Conservation (phyloP, 192 early-diverging fungal species). For the Spizellomyces punctatus region DNA sequence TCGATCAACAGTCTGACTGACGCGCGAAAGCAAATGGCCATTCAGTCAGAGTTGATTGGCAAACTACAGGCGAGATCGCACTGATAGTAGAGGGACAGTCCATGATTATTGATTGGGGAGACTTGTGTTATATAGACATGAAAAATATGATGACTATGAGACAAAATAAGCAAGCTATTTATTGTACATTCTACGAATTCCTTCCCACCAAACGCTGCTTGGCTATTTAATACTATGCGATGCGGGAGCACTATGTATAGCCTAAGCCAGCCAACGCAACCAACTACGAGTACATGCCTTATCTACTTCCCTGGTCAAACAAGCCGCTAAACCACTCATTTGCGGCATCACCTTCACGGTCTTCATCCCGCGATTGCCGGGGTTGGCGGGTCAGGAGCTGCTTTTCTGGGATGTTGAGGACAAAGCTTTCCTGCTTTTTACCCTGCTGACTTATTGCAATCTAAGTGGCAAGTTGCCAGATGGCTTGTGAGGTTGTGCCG, state of each 20-base stretch:
- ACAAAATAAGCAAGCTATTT: too few relatives aligned
- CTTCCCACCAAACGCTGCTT: too few relatives aligned
- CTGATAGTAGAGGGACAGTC: background rate
- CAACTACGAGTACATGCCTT: background rate
- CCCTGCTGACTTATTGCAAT: conserved; percentile 21
- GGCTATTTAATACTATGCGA: too few relatives aligned
- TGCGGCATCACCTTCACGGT: conserved; percentile 24
- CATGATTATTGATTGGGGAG: background rate
- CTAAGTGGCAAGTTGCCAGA: conserved; percentile 10
- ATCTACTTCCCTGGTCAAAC: background rate
- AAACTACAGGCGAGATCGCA: conserved; percentile 32
- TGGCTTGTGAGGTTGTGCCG: background rate
- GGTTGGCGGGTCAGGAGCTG: conserved; percentile 12
- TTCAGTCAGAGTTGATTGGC: conserved; percentile 71
- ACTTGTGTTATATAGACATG: too few relatives aligned
- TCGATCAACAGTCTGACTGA: conserved; percentile 75
- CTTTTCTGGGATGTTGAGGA: conserved; percentile 28
- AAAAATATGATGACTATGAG: too few relatives aligned
- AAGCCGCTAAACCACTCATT: conserved; percentile 30
- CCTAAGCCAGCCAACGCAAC: background rate
- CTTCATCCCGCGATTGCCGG: conserved; percentile 1
- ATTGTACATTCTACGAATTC: too few relatives aligned
- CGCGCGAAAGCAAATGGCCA: conserved; percentile 70
- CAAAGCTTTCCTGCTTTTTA: conserved; percentile 31
- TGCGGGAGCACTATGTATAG: too few relatives aligned